These are phyloP conservation scores for Glycyrrhiza uralensis DNA, from an alignment of 306 rosid species.

Conservation along the genomic window DNA sequence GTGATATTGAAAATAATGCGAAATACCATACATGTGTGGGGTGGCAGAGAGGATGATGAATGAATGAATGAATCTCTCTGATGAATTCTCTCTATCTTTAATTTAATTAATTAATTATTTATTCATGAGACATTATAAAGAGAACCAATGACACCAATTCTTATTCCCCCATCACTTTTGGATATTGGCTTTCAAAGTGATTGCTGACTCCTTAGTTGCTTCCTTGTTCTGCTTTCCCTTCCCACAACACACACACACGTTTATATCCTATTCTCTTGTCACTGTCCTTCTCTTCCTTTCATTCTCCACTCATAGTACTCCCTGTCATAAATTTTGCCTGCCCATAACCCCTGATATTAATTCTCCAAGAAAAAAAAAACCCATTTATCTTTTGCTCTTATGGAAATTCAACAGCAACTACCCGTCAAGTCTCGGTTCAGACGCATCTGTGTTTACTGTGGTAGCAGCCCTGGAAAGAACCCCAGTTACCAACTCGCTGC, in stretches of 20 bases:
- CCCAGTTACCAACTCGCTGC: constrained; percentile 85
- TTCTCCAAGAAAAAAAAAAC: no score
- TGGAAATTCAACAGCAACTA: constrained; percentile 46
- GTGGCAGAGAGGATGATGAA: neutral
- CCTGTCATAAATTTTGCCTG: no score
- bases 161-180: constrained; percentile 32
- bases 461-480: constrained; percentile 82
- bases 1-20: no score
- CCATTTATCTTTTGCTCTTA: neutral
- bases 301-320: no score
- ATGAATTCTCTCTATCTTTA: no score
- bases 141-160: constrained; percentile 31
- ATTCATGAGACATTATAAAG: constrained; percentile 27
- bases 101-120: no score
- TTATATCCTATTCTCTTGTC: neutral
- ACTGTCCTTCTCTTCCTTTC: neutral
- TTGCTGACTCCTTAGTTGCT: neutral
- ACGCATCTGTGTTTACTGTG: constrained; percentile 89
- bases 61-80: neutral
- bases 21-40: no score
- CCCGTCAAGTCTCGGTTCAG: constrained; percentile 54
- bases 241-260: constrained; percentile 19
- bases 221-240: neutral
- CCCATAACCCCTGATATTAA: no score
- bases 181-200: constrained; percentile 14